Percentiles rank a stretch among this genome's conserved stretches.
phyloP scores from a whole-genome alignment of 345 rosid species.

The Brassica napus region DNA sequence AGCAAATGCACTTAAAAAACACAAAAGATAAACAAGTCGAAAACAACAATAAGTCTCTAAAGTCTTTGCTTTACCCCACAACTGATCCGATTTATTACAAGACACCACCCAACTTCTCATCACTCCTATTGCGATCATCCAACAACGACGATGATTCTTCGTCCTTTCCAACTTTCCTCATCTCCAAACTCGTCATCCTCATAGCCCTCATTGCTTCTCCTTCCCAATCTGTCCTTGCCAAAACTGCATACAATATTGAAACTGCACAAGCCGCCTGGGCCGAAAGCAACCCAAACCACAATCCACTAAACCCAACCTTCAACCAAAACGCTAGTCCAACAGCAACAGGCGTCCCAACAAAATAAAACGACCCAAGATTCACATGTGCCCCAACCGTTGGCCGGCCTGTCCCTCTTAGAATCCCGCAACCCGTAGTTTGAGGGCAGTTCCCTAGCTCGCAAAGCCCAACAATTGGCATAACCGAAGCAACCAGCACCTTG shows the following conservation, averaged over 20 bases:
- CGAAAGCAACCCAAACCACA: conserved; percentile 84
- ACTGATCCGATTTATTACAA: conserved; percentile 20
- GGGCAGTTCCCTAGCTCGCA: conserved; percentile 97
- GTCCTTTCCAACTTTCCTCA: conserved; percentile 41
- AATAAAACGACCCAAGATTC: conserved; percentile 83
- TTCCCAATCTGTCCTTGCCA: conserved; percentile 81
- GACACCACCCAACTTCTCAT: conserved; percentile 37
- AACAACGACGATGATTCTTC: conserved; percentile 49
- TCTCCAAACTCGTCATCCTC: conserved; percentile 54
- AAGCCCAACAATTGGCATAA: conserved; percentile 85
- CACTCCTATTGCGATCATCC: conserved; percentile 38
- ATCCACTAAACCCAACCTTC: conserved; percentile 76
- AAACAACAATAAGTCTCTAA: conserved; percentile 9
- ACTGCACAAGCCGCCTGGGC: conserved; percentile 84
- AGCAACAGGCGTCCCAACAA: conserved; percentile 91
- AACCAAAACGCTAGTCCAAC: conserved; percentile 81
- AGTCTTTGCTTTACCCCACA: conserved; percentile 12
- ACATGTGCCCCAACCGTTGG: conserved; percentile 79
- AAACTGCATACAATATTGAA: conserved; percentile 62
- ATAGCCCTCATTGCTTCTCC: conserved; percentile 72
- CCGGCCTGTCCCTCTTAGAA: conserved; percentile 83
- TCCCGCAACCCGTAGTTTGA: conserved; percentile 94
- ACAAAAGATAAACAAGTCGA: background rate
- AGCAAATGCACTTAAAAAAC: conserved; percentile 9
- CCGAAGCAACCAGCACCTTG: conserved; percentile 68